phyloP scores from a whole-genome alignment of 192 early-diverging fungal genomes.

The Phlyctochytrium bullatum region DNA sequence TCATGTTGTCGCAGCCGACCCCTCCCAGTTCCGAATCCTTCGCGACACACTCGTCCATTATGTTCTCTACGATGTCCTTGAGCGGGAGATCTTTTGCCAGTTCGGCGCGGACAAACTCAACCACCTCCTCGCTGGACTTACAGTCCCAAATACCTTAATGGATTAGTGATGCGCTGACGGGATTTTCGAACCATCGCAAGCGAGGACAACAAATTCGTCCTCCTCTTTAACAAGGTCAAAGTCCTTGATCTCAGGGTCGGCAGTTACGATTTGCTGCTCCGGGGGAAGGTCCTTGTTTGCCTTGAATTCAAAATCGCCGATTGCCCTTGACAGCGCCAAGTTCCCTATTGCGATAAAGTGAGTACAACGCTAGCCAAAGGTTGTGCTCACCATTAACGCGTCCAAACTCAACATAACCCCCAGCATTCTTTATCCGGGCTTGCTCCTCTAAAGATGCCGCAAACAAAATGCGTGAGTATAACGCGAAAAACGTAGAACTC shows the following conservation, averaged over 20 bases:
- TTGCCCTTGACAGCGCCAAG: slow-evolving; percentile 92
- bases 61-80: slow-evolving; percentile 73
- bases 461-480: too few species aligned
- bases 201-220: slow-evolving; percentile 93
- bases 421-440: slow-evolving; percentile 80
- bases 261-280: slow-evolving; percentile 94
- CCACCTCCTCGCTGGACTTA: slow-evolving; percentile 84
- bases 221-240: slow-evolving; percentile 50
- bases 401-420: slow-evolving; percentile 98
- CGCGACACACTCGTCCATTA: slow-evolving; percentile 93
- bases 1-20: slow-evolving; percentile 99
- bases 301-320: slow-evolving; percentile 99
- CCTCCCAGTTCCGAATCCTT: slow-evolving; percentile 82
- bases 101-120: slow-evolving; percentile 76
- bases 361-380: slow-evolving; percentile 3
- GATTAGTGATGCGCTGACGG: not conserved
- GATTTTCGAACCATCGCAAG: slow-evolving; percentile 94
- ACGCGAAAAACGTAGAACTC: not conserved
- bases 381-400: slow-evolving; percentile 83
- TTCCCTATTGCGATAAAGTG: slow-evolving; percentile 58
- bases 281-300: slow-evolving; percentile 69
- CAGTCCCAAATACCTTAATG: slow-evolving; percentile 97
- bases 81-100: slow-evolving; percentile 63
- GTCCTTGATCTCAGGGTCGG: slow-evolving; percentile 78
- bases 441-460: slow-evolving; percentile 55